Conservation (phyloP, 495 filamentous ascomycete genomes). For the Melanomma pulvis-pyrius region DNA sequence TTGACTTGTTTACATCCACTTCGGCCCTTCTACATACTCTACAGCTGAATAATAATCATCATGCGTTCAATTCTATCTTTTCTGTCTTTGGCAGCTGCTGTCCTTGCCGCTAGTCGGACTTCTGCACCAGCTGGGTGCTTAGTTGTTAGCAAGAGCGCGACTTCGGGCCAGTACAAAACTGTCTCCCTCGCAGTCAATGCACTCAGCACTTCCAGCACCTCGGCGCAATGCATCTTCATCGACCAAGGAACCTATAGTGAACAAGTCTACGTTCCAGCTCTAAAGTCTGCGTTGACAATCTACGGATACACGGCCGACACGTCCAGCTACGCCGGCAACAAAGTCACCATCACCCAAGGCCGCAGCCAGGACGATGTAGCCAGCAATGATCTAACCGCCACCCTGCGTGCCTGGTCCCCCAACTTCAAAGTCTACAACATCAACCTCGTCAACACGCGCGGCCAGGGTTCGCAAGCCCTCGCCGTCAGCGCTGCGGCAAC, state of each 20-base stretch:
- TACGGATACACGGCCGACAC: slow-evolving; percentile 65
- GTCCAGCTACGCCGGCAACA: slow-evolving; percentile 57
- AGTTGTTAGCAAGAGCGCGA: slow-evolving; percentile 50
- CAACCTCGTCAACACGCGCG: slow-evolving; percentile 60
- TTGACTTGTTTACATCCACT: not conserved
- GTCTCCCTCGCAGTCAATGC: slow-evolving; percentile 60
- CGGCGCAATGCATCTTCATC: slow-evolving; percentile 66
- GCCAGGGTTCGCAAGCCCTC: slow-evolving; percentile 60
- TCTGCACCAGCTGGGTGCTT: slow-evolving; percentile 56
- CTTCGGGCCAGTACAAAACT: slow-evolving; percentile 47
- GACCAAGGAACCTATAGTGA: slow-evolving; percentile 50
- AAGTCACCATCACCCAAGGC: slow-evolving; percentile 60
- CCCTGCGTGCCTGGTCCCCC: slow-evolving; percentile 56
- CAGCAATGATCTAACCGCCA: slow-evolving; percentile 53
- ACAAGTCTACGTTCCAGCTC: slow-evolving; percentile 39
- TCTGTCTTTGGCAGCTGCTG: slow-evolving; percentile 14
- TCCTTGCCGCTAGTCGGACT: slow-evolving; percentile 44
- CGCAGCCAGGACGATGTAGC: slow-evolving; percentile 46
- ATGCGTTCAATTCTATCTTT: slow-evolving; percentile 13
- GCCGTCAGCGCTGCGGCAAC: slow-evolving; percentile 58
- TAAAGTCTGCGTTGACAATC: slow-evolving; percentile 53
- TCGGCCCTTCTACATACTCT: not conserved
- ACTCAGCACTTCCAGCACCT: slow-evolving; percentile 40
- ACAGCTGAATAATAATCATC: slow-evolving; percentile 2
- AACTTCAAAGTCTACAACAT: slow-evolving; percentile 65